Percentiles rank a stretch among this genome's conserved stretches.
phyloP scores from a whole-genome alignment of 305 asterid species.

The Solanum chacoense region DNA sequence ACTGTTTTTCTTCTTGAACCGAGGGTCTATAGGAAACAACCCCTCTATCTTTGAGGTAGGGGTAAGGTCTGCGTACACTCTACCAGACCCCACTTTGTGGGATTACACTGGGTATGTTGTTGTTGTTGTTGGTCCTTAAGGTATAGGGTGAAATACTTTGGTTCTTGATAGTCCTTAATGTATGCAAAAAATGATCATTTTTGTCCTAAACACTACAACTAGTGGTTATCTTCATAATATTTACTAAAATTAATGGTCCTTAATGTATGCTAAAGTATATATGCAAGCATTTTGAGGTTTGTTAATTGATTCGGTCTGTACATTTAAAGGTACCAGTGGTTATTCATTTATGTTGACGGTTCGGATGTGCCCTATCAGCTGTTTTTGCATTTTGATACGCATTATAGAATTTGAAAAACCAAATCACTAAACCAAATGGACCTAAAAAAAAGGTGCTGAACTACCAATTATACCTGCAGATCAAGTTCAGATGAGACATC shows the following conservation, averaged over 20 bases:
- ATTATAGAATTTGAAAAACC: neutral
- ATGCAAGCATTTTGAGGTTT: neutral
- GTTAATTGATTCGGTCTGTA: neutral
- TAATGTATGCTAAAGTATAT: neutral
- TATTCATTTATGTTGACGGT: neutral
- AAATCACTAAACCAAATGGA: neutral
- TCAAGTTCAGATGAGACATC: slow-evolving; percentile 39
- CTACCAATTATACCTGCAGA: slow-evolving; percentile 41
- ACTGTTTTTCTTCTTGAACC: neutral
- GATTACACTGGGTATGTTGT: neutral
- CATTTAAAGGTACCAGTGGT: neutral
- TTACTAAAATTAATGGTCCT: neutral
- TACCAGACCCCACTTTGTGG: neutral
- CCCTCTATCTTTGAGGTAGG: neutral
- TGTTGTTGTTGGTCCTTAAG: neutral
- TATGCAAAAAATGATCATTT: neutral
- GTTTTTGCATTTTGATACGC: neutral
- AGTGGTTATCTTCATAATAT: neutral
- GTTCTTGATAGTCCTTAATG: neutral
- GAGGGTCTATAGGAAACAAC: neutral
- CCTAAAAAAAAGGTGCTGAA: neutral
- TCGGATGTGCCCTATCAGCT: neutral
- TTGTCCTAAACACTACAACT: neutral
- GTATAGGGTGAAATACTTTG: neutral
- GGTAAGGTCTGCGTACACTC: neutral